These are phyloP conservation scores for Hypoxylon lenormandii DNA, from an alignment of 495 filamentous ascomycete species.

Conservation along the genomic window DNA sequence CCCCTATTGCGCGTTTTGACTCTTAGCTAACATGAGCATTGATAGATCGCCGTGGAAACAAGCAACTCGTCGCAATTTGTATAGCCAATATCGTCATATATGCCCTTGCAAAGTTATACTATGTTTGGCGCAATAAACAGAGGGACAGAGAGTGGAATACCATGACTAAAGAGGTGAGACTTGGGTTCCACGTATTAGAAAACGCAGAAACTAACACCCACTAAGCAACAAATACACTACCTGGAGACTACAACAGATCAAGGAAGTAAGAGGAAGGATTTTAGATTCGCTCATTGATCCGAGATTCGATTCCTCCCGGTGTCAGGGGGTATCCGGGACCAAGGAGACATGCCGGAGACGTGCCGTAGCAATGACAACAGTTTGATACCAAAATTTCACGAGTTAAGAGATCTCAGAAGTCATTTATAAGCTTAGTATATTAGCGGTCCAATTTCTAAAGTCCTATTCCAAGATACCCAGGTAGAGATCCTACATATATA, in stretches of 20 bases:
- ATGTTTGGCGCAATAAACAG: conserved; percentile 67
- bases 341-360: too few species aligned
- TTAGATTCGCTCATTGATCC: conserved; percentile 37
- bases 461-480: too few species aligned
- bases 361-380: too few species aligned
- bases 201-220: background rate
- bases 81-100: conserved; percentile 69
- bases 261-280: conserved; percentile 39
- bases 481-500: too few species aligned
- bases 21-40: conserved; percentile 61
- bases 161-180: conserved; percentile 72
- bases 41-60: conserved; percentile 71
- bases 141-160: conserved; percentile 63
- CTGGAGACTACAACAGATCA: conserved; percentile 39
- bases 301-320: background rate
- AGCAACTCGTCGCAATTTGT: conserved; percentile 67
- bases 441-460: too few species aligned
- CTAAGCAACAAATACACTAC: conserved; percentile 35
- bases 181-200: background rate
- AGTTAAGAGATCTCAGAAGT: too few species aligned
- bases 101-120: conserved; percentile 69
- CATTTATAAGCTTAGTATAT: too few species aligned
- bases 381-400: too few species aligned
- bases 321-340: too few species aligned
- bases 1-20: background rate